Base-by-base conservation (phyloP, 768 basidiomycete species). In the Pleurotus tuber-regium region DNA sequence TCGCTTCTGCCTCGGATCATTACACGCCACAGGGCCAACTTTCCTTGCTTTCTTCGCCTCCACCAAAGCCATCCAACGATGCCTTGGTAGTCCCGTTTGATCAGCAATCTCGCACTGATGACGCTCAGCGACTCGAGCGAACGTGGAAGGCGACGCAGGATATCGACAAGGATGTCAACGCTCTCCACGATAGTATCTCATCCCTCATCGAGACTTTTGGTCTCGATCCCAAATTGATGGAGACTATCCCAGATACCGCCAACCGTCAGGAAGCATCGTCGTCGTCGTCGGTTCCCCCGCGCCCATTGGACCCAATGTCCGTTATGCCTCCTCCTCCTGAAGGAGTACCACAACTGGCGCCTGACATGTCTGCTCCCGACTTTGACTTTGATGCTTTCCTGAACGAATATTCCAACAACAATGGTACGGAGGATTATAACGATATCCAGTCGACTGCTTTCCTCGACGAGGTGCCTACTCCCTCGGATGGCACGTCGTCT, bases 111-210 rank as follows among this genome's bases (percentile, higher is more conserved):
- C 53, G 66, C 53, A 66, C 68, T 0, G 70, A 74, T 1, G 66
- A 72, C 26, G 19, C 50, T 16, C 53, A 58, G 19, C 52, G 52
- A 26, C 63, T 86, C 44, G 74, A 83, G 43, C 74, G 76, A 57
- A 69, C 77, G 1, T 90, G 87, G 73, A 77, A 73, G 41, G 75
- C 72, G 28, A 73, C 88, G 0, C 63, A 74, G 23, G 86, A 86
- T 54, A 84, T 93, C 39, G 82, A 84, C 53, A 75, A 77, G 40
- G 87, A 89, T 51, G 87, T 93, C 23, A 83, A 85, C 55, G 79
- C 80, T 30, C 67, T 92, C 48, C 81, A 87, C 54, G 71, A 68
- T 10, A 83, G 80, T 53, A 83, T 95, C 36, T 79, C 89, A 53
- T 78, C 79, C 4, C 72, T 94, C 54, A 87, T 92, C 25, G 75